Conservation (phyloP, 345 rosid species). For the Balakata baccata region DNA sequence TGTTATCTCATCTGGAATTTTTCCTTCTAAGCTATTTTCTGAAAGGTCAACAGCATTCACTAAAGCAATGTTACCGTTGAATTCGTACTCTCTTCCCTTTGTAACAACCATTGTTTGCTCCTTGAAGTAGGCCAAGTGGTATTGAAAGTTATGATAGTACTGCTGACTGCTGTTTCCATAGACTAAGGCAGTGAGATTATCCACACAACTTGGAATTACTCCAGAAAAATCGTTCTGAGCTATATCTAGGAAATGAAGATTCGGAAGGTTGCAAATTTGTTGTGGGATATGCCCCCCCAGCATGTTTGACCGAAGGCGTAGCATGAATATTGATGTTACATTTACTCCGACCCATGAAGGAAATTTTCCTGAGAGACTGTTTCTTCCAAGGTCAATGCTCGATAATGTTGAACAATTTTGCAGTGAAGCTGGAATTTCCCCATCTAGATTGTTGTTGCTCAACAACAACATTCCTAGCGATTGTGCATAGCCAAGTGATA, state of each 20-base stretch:
- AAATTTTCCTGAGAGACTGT: constrained; percentile 38
- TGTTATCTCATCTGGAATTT: constrained; percentile 18
- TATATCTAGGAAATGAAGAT: constrained; percentile 16
- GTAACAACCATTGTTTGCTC: constrained; percentile 1
- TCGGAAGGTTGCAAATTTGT: constrained; percentile 9
- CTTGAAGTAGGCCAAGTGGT: constrained; percentile 7
- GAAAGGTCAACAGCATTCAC: constrained; percentile 15
- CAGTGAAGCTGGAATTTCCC: constrained; percentile 46
- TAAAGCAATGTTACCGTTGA: background rate
- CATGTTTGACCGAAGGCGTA: constrained; percentile 13
- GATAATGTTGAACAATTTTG: constrained; percentile 46
- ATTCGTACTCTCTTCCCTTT: constrained; percentile 16
- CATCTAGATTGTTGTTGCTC: constrained; percentile 39
- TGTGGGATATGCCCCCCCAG: constrained; percentile 11
- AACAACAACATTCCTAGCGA: constrained; percentile 30
- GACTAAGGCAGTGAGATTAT: constrained; percentile 10
- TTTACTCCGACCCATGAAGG: constrained; percentile 36
- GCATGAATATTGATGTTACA: background rate
- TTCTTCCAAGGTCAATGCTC: constrained; percentile 50
- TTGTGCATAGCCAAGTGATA: constrained; percentile 21
- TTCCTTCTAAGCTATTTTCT: constrained; percentile 11
- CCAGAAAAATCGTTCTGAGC: constrained; percentile 16
- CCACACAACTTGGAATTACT: constrained; percentile 13
- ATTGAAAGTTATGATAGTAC: background rate
- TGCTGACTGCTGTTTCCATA: constrained; percentile 8